These are phyloP conservation scores for Kalmanozyma brasiliensis DNA, from an alignment of 1,284 basidiomycete species.

Conservation along the genomic window DNA sequence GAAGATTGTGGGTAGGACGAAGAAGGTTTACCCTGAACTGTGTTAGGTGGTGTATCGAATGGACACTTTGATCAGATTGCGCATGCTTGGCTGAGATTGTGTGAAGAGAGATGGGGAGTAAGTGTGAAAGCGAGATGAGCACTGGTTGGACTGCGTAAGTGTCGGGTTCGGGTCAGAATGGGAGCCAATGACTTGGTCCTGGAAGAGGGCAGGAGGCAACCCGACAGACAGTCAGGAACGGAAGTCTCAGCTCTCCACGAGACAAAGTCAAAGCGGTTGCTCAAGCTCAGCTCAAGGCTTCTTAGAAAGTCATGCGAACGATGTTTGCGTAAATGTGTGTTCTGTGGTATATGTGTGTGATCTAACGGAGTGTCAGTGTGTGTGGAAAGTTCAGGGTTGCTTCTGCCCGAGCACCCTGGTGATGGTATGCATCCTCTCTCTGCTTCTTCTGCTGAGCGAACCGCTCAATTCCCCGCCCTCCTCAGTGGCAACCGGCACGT, in stretches of 20 bases:
- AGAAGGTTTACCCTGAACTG: constrained; percentile 61
- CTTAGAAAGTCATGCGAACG: no score
- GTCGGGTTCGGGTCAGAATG: no score
- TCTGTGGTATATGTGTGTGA: no score
- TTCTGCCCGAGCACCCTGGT: constrained; percentile 34
- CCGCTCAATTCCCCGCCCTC: constrained; percentile 6
- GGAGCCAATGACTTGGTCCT: no score
- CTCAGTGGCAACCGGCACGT: constrained; percentile 14
- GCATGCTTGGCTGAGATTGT: background rate
- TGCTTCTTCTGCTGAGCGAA: constrained; percentile 26
- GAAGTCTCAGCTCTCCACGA: no score
- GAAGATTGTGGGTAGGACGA: constrained; percentile 65
- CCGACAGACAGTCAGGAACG: no score
- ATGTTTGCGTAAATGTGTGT: no score
- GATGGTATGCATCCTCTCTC: constrained; percentile 35
- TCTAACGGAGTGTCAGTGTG: background rate
- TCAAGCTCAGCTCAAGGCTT: no score
- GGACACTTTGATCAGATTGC: background rate
- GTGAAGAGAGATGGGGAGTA: background rate
- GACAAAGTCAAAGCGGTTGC: no score
- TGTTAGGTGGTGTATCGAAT: constrained; percentile 28
- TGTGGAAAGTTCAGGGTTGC: constrained; percentile 3
- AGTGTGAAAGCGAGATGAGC: no score
- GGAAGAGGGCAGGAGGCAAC: no score
- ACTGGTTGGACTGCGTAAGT: no score